A percentile compares a stretch with the other conserved stretches of the same genome.
These are phyloP conservation scores for Thermomyces lanuginosus DNA, from an alignment of 2,329 filamentous ascomycete genomes.

Conservation along the genomic window DNA sequence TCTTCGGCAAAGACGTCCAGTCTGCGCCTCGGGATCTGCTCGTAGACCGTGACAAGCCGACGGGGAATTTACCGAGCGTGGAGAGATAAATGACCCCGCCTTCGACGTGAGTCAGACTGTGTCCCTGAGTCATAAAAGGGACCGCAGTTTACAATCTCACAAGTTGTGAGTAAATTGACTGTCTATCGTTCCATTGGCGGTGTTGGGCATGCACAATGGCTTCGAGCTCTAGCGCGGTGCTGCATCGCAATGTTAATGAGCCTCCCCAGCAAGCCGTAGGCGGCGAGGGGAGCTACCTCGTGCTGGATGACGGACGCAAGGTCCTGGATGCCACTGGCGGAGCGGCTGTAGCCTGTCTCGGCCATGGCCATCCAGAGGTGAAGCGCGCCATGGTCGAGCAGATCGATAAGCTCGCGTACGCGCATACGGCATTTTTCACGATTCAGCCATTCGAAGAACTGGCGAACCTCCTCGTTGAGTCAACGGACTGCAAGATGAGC, in stretches of 20 bases:
- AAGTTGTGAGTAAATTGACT: no score
- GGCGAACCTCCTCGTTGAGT: constrained; percentile 33
- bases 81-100: no score
- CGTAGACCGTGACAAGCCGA: no score
- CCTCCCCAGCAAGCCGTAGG: constrained; percentile 32
- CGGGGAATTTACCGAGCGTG: no score
- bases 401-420: constrained; percentile 42
- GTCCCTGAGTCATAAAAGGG: no score
- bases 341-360: constrained; percentile 55
- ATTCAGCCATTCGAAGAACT: constrained; percentile 39
- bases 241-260: constrained; percentile 36
- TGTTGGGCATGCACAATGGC: no score
- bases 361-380: constrained; percentile 47
- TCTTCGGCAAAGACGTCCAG: no score
- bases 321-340: constrained; percentile 61
- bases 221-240: constrained; percentile 18
- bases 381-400: constrained; percentile 44
- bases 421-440: constrained; percentile 42
- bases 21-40: no score
- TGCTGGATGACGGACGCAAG: constrained; percentile 37
- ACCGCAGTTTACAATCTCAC: no score
- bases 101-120: no score
- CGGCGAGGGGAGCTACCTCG: constrained; percentile 37
- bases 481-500: constrained; percentile 37
- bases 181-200: no score